Evolutionary conservation across 805 yeast genomes (phyloP).

Genomic region (Cyberlindnera subsufficiens): DNA sequence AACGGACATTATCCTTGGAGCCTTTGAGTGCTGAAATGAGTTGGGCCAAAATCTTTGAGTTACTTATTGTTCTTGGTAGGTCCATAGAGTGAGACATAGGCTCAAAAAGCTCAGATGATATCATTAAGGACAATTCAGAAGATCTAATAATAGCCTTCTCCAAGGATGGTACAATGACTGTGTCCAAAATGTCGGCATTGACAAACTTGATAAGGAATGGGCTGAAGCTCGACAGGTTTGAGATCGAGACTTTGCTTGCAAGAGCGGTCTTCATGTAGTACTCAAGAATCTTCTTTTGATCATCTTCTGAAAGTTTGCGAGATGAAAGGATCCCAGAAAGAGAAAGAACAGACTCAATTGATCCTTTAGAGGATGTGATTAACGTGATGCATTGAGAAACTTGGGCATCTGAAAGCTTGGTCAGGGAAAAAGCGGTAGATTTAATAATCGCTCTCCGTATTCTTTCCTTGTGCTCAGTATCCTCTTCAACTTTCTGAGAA

Average conservation of each 20-base stretch:
- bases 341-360: conserved; percentile 29
- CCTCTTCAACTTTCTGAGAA: conserved; percentile 18
- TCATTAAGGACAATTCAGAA: conserved; percentile 61
- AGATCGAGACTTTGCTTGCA: conserved; percentile 38
- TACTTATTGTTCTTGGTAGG: conserved; percentile 33
- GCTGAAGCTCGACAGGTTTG: conserved; percentile 34
- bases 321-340: conserved; percentile 32
- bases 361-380: conserved; percentile 19
- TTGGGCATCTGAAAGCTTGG: conserved; percentile 18
- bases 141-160: conserved; percentile 75
- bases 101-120: conserved; percentile 46
- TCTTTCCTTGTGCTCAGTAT: conserved; percentile 35
- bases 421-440: conserved; percentile 22
- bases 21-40: conserved; percentile 57
- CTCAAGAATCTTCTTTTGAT: conserved; percentile 19
- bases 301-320: conserved; percentile 17
- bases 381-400: conserved; percentile 11
- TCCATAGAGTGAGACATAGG: conserved; percentile 31
- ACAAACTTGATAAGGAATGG: conserved; percentile 40
- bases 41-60: conserved; percentile 46
- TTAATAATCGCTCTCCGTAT: conserved; percentile 30
- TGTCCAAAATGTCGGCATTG: conserved; percentile 30
- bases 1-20: conserved; percentile 60
- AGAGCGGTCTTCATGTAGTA: conserved; percentile 35
- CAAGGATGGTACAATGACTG: conserved; percentile 48